Conservation (phyloP, 495 filamentous ascomycete species). For the Penicillium fimorum region DNA sequence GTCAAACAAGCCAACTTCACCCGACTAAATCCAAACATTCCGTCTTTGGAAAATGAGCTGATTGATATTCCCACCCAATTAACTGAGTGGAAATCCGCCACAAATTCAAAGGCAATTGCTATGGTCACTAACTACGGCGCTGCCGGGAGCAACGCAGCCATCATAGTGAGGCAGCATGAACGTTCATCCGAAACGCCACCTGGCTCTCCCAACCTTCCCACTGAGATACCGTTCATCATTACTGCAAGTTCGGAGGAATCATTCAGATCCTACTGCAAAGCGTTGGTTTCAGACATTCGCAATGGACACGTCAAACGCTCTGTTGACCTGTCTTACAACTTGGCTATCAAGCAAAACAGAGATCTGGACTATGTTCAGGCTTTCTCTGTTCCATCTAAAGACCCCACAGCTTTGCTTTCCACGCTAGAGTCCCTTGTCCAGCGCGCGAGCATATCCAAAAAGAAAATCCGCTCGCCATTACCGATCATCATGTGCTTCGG, state of each 20-base stretch:
- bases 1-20: conserved; percentile 34
- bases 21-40: conserved; percentile 27
- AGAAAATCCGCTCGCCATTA: too few relatives aligned
- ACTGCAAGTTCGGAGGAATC: background rate
- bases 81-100: background rate
- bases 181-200: background rate
- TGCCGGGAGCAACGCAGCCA: conserved; percentile 32
- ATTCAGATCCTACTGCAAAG: background rate
- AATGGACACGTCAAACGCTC: background rate
- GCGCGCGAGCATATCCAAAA: too few relatives aligned
- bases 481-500: conserved; percentile 35
- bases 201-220: background rate
- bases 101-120: conserved; percentile 24
- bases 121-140: conserved; percentile 39
- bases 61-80: background rate
- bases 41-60: background rate
- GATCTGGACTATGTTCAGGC: background rate
- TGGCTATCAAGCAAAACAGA: conserved; percentile 3
- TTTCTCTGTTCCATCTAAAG: too few relatives aligned
- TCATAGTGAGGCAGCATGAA: conserved; percentile 24
- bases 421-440: too few relatives aligned
- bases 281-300: background rate
- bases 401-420: too few relatives aligned
- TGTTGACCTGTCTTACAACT: background rate
- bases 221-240: background rate